Percentiles rank a stretch among this genome's conserved stretches.
Evolutionary conservation across 192 early-diverging fungal species (phyloP).

Genomic region (Allomyces javanicus): DNA sequence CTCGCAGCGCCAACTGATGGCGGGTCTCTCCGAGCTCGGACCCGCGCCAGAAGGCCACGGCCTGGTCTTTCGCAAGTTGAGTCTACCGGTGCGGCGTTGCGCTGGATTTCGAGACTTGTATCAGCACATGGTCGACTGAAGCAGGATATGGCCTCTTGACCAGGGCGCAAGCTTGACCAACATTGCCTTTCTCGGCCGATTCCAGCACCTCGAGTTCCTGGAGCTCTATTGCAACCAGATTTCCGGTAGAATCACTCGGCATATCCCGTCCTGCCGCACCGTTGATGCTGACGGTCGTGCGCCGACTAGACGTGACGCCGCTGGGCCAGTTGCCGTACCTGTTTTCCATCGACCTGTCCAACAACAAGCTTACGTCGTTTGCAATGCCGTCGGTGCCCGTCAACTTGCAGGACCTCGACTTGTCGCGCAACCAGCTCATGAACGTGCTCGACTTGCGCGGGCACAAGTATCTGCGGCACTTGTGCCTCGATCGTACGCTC

Average conservation of each 20-base stretch:
- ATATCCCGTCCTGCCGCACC: no score
- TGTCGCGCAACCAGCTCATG: conserved; percentile 26
- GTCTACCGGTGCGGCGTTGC: not conserved
- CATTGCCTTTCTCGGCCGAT: not conserved
- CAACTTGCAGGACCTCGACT: conserved; percentile 29
- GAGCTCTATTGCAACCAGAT: not conserved
- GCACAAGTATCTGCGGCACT: conserved; percentile 19
- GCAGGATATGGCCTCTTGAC: not conserved
- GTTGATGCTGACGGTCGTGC: no score
- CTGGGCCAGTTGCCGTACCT: conserved; percentile 11
- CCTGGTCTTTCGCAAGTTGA: not conserved
- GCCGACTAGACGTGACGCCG: no score
- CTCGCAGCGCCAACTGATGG: no score
- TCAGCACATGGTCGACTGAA: not conserved
- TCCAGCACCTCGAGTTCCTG: not conserved
- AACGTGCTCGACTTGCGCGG: conserved; percentile 15
- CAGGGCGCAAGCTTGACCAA: not conserved
- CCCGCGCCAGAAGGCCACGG: not conserved
- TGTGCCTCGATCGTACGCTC: conserved; percentile 19
- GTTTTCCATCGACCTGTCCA: conserved; percentile 24
- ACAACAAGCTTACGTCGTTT: conserved; percentile 20
- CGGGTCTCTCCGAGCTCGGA: no score
- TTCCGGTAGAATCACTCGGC: not conserved
- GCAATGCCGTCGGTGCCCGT: conserved; percentile 7
- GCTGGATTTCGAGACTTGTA: not conserved